Evolutionary conservation across 75 land plant genomes (phyloP).

Genomic region (Sequoia sempervirens): DNA sequence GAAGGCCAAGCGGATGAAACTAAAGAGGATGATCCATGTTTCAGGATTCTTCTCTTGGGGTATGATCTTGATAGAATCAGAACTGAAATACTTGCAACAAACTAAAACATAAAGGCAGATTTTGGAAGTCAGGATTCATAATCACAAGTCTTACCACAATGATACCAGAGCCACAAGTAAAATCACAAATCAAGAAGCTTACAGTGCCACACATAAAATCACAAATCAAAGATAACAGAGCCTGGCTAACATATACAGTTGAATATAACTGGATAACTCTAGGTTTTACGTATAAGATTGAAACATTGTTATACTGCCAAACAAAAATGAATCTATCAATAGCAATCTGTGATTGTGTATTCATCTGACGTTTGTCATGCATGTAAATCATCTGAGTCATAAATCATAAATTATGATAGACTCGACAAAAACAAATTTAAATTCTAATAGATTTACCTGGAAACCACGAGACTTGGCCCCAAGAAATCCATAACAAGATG

Average conservation of each 20-base stretch:
- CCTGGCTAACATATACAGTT: not conserved
- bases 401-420: not conserved
- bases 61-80: too few relatives aligned
- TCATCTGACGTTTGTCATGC: not conserved
- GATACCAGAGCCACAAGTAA: not conserved
- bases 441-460: slow-evolving; percentile 45
- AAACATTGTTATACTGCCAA: not conserved
- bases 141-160: not conserved
- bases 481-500: slow-evolving; percentile 76
- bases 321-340: not conserved
- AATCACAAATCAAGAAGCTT: not conserved
- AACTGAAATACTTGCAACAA: not conserved
- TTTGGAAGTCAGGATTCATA: not conserved
- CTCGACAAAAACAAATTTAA: too few relatives aligned
- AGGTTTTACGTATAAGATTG: not conserved
- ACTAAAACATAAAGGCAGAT: not conserved
- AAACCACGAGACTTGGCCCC: slow-evolving; percentile 84
- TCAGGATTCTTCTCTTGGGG: too few relatives aligned
- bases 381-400: not conserved
- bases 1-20: too few relatives aligned
- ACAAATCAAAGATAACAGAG: not conserved
- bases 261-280: not conserved
- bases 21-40: too few relatives aligned
- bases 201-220: not conserved
- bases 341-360: not conserved